These are phyloP conservation scores for Alternaria arborescens DNA, from an alignment of 2,329 filamentous ascomycete genomes.

Conservation along the genomic window DNA sequence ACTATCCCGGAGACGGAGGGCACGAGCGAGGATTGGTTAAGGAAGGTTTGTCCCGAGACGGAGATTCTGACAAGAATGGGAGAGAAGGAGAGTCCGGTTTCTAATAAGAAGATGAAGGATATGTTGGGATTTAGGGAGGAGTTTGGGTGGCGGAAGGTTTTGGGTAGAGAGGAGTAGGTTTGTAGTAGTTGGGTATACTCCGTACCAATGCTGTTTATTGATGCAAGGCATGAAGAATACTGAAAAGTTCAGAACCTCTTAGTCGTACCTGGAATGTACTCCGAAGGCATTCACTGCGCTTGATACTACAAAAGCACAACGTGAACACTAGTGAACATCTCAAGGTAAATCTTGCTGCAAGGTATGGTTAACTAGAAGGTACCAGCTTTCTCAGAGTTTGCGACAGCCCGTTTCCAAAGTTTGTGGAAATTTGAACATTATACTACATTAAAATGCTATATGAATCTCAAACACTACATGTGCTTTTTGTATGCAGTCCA, in stretches of 20 bases:
- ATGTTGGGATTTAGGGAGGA: conserved; percentile 66
- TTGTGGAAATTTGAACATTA: not conserved
- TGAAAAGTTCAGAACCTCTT: not conserved
- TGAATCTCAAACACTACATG: not conserved
- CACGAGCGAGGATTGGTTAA: conserved; percentile 59
- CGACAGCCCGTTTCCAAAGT: too few species aligned
- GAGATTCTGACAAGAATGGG: conserved; percentile 63
- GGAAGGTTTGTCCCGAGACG: conserved; percentile 57
- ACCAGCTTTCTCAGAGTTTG: not conserved
- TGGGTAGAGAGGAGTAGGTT: not conserved
- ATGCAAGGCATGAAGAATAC: not conserved
- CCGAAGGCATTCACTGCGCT: too few species aligned
- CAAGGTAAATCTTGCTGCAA: not conserved
- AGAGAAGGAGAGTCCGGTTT: conserved; percentile 64
- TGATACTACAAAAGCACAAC: not conserved
- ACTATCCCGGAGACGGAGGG: conserved; percentile 52
- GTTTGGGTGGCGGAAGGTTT: conserved; percentile 59
- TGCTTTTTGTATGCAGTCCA: too few species aligned
- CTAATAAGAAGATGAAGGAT: conserved; percentile 66
- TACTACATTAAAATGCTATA: not conserved
- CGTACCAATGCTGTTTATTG: not conserved
- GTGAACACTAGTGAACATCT: not conserved
- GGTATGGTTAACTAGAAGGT: not conserved
- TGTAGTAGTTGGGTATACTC: not conserved
- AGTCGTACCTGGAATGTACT: not conserved